Conservation (phyloP, 2,329 filamentous ascomycete genomes). For the Neofusicoccum ribis region DNA sequence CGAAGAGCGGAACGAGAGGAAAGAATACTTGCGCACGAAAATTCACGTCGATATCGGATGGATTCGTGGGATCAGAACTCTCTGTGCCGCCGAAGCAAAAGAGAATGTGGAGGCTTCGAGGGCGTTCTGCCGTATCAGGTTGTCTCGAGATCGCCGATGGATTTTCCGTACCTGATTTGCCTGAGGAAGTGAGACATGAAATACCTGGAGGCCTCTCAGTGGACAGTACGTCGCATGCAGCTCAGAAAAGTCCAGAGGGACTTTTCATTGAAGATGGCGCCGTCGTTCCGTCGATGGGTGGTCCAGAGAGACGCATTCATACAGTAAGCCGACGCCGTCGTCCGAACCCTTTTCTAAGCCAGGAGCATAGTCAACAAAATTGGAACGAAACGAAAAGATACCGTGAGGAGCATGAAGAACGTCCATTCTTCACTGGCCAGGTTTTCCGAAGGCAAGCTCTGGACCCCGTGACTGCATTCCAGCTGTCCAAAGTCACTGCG, state of each 20-base stretch:
- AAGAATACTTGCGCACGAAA: not conserved
- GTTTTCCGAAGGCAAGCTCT: not conserved
- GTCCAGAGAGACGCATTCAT: not conserved
- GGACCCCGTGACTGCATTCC: not conserved
- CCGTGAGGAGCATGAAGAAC: not conserved
- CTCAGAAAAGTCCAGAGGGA: not conserved
- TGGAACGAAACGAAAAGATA: not conserved
- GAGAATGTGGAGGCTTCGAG: not conserved
- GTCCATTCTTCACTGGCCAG: not conserved
- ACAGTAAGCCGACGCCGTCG: not conserved
- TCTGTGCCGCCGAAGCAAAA: slow-evolving; percentile 10
- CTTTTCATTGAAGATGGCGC: not conserved
- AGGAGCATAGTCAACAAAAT: not conserved
- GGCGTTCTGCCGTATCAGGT: not conserved
- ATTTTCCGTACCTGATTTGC: not conserved
- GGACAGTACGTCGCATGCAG: not conserved
- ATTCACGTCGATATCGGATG: slow-evolving; percentile 3
- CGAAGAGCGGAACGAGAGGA: not conserved
- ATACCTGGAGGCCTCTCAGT: not conserved
- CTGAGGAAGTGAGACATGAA: not conserved
- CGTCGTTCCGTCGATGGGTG: not conserved
- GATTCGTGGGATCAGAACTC: slow-evolving; percentile 18
- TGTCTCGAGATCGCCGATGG: not conserved
- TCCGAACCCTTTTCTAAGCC: not conserved
- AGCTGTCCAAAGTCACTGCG: not conserved